Evolutionary conservation across 257 asterid genomes (phyloP).

Genomic region (Przewalskia tangutica): DNA sequence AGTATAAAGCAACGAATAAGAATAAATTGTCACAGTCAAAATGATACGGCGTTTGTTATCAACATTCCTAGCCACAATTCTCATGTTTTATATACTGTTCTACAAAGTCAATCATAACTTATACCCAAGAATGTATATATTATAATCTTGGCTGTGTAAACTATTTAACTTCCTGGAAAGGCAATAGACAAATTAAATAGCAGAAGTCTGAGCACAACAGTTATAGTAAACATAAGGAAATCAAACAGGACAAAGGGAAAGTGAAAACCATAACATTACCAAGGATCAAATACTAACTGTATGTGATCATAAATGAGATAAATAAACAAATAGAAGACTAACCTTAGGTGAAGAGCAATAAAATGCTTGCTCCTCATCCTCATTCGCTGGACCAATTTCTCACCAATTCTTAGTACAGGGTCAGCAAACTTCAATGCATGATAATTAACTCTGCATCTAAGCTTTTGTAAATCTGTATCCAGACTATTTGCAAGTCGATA

Average conservation of each 20-base stretch:
- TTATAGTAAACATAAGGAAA: neutral
- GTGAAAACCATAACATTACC: neutral
- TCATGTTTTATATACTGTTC: neutral
- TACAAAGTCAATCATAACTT: neutral
- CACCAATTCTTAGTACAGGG: slow-evolving; percentile 70
- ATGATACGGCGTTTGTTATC: neutral
- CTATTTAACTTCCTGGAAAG: neutral
- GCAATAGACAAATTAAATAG: neutral
- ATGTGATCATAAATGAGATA: neutral
- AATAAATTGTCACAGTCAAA: neutral
- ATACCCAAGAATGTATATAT: neutral
- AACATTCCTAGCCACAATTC: neutral
- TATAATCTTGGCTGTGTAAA: neutral
- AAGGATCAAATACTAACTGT: neutral
- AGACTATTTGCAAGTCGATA: slow-evolving; percentile 84
- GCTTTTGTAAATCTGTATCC: slow-evolving; percentile 76
- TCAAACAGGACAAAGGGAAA: neutral
- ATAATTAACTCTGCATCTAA: slow-evolving; percentile 91
- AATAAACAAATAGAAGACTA: neutral
- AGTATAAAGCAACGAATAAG: neutral
- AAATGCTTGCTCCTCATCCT: slow-evolving; percentile 68
- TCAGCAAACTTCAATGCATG: slow-evolving; percentile 83
- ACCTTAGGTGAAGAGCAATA: slow-evolving; percentile 93
- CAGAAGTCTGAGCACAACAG: neutral
- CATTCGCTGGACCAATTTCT: slow-evolving; percentile 68